A percentile compares a stretch with the other conserved stretches of the same genome.
phyloP scores from a whole-genome alignment of 345 rosid genomes.

The Lepidium didymum region DNA sequence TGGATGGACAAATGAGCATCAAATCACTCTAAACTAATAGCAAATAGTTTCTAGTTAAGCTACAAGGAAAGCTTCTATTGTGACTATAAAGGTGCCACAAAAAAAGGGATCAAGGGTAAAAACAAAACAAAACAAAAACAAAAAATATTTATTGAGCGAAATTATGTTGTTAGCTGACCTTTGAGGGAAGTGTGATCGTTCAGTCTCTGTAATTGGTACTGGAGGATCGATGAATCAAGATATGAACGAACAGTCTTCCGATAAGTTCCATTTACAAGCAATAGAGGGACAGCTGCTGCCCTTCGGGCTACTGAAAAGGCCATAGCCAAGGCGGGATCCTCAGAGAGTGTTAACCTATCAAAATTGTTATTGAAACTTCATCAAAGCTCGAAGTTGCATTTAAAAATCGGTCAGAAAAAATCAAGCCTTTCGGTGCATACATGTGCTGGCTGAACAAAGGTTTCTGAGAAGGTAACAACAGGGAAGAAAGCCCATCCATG shows the following conservation, averaged over 20 bases:
- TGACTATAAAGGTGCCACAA: not conserved
- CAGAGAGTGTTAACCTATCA: conserved; percentile 79
- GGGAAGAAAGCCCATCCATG: conserved; percentile 79
- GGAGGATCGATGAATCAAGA: conserved; percentile 90
- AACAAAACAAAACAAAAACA: not conserved
- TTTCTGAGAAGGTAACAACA: conserved; percentile 81
- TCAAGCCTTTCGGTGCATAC: conserved; percentile 40
- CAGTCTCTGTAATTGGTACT: conserved; percentile 83
- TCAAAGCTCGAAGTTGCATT: conserved; percentile 13
- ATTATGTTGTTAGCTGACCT: conserved; percentile 43
- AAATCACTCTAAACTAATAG: not conserved
- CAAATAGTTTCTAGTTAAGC: conserved; percentile 14
- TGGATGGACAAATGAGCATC: not conserved
- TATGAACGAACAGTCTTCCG: conserved; percentile 85
- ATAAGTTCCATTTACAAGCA: conserved; percentile 97
- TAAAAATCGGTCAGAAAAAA: not conserved
- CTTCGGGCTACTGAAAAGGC: conserved; percentile 95
- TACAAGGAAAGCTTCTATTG: not conserved
- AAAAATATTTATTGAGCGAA: not conserved
- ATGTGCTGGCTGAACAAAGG: conserved; percentile 58
- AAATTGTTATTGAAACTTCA: conserved; percentile 7
- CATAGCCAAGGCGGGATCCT: conserved; percentile 98
- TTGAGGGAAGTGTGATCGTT: conserved; percentile 67
- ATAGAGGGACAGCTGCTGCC: conserved; percentile 92
- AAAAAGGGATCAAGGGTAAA: not conserved